Base-by-base conservation (phyloP, 2,329 filamentous ascomycete genomes). In the Colletotrichum tamarilloi region DNA sequence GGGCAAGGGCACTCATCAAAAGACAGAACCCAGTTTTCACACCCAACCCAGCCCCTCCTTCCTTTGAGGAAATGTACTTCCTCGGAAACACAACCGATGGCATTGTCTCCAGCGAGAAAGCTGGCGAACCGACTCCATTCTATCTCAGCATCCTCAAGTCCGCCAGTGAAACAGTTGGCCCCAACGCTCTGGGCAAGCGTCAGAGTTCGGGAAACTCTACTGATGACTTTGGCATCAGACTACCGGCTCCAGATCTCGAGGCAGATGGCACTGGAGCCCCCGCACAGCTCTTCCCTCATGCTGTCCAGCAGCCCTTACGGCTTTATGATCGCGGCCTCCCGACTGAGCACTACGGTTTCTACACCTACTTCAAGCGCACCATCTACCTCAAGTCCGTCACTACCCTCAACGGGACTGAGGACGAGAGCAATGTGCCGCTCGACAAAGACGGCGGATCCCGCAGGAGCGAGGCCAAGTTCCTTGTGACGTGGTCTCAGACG, bases 331-430 rank as follows among this genome's bases (percentile, higher is more conserved):
- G 95, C 24, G 95, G 93, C 22, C 86, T 93, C 32, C 85, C 89
- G 2, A 92, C 92, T 0, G 96, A 98, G 81, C 95, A 98, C 83
- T 98, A 97, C 82, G 95, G 94, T 2, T 98, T 98, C 84, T 98
- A 98, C 84, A 94, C 90, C 0, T 97, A 98, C 85, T 98, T 94
- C 82, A 92, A 95, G 83, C 94, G 95, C 76, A 93, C 92, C 9
- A 94, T 97, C 75, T 97, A 96, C 85, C 87, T 97, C 74, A 91
- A 92, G 77, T 91, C 90, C 19, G 84, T 87, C 12, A 82, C 83
- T 0, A 80, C 84, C 1, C 80, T 90, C 71, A 87, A 88, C 75
- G 78, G 79, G n/a, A 85, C 85, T 42, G 74, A 79, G 19, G 79
- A 80, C 16, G 80, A 84, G n/a, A 80, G 79, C 8, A 79, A 83